Conservation (phyloP, 2,329 filamentous ascomycete species). For the Apiospora phragmitis region DNA sequence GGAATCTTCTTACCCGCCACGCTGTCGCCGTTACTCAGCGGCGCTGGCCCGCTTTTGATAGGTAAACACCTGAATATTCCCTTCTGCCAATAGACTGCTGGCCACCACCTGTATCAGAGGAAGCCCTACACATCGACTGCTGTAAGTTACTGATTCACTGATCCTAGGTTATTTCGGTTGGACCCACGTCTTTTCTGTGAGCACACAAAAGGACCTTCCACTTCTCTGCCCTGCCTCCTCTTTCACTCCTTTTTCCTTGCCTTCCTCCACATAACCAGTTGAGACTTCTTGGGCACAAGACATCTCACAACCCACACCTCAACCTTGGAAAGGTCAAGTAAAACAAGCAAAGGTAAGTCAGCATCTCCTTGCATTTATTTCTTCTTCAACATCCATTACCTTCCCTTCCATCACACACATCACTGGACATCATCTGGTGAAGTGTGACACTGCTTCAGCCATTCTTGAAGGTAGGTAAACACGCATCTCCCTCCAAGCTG, state of each 20-base stretch:
- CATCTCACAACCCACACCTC: neutral
- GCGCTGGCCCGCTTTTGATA: too few relatives aligned
- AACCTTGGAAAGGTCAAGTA: neutral
- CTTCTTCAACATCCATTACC: neutral
- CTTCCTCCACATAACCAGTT: neutral
- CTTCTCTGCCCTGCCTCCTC: neutral
- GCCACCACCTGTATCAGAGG: neutral
- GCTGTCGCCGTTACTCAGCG: too few relatives aligned
- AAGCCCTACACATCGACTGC: neutral
- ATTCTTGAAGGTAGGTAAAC: neutral
- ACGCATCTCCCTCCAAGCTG: neutral
- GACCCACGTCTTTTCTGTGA: neutral
- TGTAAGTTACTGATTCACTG: neutral
- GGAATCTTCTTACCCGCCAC: too few relatives aligned
- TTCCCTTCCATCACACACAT: neutral
- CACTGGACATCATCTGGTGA: neutral
- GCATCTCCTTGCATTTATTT: neutral
- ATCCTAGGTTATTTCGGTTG: neutral
- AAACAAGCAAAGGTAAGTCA: neutral
- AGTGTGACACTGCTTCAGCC: neutral
- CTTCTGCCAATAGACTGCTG: neutral
- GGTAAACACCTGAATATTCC: neutral
- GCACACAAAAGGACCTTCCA: neutral
- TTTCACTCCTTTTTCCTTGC: constrained; percentile 4
- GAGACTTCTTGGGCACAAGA: neutral